Conservation (phyloP, 1,139 yeast species). For the Taphrina deformans region DNA sequence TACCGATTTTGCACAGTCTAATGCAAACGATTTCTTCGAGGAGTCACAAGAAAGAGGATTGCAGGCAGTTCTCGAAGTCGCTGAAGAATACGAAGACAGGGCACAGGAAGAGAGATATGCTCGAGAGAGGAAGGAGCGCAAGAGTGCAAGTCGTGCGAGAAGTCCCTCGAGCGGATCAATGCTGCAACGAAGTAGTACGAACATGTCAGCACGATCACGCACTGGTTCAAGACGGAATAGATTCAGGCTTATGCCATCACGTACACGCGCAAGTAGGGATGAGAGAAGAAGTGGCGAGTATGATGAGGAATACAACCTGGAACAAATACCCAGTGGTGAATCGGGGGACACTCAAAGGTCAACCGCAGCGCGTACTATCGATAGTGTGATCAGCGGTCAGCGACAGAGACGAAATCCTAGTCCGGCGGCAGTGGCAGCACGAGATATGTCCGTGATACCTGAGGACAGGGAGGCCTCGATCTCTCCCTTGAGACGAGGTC, state of each 20-base stretch:
- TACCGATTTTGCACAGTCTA: constrained; percentile 26
- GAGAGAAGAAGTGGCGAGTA: constrained; percentile 4
- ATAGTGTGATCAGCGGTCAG: neutral
- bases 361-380: neutral
- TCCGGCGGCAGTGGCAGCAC: neutral
- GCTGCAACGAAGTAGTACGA: constrained; percentile 22
- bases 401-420: neutral
- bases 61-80: constrained; percentile 30
- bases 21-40: constrained; percentile 28
- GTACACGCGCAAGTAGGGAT: neutral
- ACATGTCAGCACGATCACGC: constrained; percentile 6
- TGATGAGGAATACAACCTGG: constrained; percentile 21
- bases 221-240: constrained; percentile 14
- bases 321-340: constrained; percentile 3
- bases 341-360: neutral
- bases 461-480: neutral
- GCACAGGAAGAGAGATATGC: constrained; percentile 21
- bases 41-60: constrained; percentile 30
- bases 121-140: constrained; percentile 6
- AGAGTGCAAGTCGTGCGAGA: constrained; percentile 14
- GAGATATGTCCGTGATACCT: constrained; percentile 17
- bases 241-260: constrained; percentile 22
- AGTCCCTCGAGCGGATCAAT: neutral
- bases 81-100: constrained; percentile 25
- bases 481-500: neutral